Base-by-base conservation (phyloP, 1,284 basidiomycete genomes). In the Xerocomus minutiporus region DNA sequence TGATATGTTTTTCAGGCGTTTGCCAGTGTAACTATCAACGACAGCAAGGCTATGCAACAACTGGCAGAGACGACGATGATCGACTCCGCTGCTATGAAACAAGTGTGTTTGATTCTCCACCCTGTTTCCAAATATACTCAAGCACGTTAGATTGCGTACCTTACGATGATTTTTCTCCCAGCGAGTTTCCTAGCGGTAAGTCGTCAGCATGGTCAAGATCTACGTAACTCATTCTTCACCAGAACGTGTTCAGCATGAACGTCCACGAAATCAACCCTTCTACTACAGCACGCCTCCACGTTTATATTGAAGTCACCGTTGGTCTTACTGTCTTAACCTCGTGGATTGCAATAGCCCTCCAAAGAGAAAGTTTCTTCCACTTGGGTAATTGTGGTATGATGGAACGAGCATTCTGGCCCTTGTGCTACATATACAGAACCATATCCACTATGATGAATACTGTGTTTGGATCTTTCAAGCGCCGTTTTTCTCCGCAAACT, bases 1-100 rank as follows among this genome's bases (percentile, higher is more conserved):
- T 20, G 20, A 5, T 8, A 15, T 20, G 5, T 28, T 50, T 15
- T 42, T 38, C 31, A 81, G 78, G 75, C 73, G 0, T 80, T 79
- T 55, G 78, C 74, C 51, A 77, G 65, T 50, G 72, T 79, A 7
- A 79, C 75, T 48, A 75, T 81, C 13, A 57, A 64, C 17, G 80
- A 82, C 46, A 79, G 76, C 61, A 67, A 63, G 54, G 58, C 65
- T 15, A 79, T 77, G 73, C 66, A 73, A 38, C 57, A 60, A 28
- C 61, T 82, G 56, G 77, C 80, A 0, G 69, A 73, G 54, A 73
- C 76, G 13, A 67, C 79, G 32, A 65, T 77, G 51, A 64, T 70
- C 29, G 78, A 82, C 53, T 78, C 77, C 43, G 52, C 59, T 71
- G 77, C 78, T 9, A 81, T 82, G 75, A 83, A 81, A 56, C 70